Base-by-base conservation (phyloP, 257 asterid species). In the Rubia yunnanensis region DNA sequence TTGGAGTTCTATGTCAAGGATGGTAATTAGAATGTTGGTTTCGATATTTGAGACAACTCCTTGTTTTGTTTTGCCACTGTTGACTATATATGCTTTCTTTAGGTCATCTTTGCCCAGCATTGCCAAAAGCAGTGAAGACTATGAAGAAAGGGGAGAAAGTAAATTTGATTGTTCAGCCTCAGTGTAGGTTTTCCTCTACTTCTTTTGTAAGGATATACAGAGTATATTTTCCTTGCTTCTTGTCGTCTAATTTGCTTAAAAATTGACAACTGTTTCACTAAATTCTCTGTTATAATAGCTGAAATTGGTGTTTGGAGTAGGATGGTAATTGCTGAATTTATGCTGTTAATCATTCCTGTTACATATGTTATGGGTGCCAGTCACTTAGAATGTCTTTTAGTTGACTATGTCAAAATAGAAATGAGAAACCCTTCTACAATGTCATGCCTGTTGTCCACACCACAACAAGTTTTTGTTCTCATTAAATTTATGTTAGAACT, bases 61-160 rank as follows among this genome's bases (percentile, higher is more conserved):
- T 44, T 60, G 9, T 32, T 32, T 5, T 60, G 4, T 10, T 44
- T 44, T 64, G 28, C 39, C 36, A 10, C 9, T 24, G 24, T 6
- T 44, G 49, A 55, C 73, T 23, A 8, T 2, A 22, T 53, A 46
- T 75, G 60, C 67, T 65, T 69, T 64, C 69, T 66, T 34, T 66
- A 87, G 95, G 95, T 53, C 80, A 81, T 62, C 78, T 85, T 48
- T 85, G 92, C 72, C 85, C 86, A 5, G 95, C 90, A 66, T 66
- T 87, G 72, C 70, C 87, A 44, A 87, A 73, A 77, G 92, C 85
- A 46, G 68, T 87, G 71, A 85, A 83, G 78, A 85, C 95, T 67
- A 87, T 87, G 95, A 85, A 66, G 83, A 80, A 35, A 71, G 83
- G 88, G 32, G 95, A 87, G 84, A 83, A 70, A 76, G 92, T 60